phyloP scores from a whole-genome alignment of 2,329 filamentous ascomycete genomes.

The Sarocladiaceae sp. region DNA sequence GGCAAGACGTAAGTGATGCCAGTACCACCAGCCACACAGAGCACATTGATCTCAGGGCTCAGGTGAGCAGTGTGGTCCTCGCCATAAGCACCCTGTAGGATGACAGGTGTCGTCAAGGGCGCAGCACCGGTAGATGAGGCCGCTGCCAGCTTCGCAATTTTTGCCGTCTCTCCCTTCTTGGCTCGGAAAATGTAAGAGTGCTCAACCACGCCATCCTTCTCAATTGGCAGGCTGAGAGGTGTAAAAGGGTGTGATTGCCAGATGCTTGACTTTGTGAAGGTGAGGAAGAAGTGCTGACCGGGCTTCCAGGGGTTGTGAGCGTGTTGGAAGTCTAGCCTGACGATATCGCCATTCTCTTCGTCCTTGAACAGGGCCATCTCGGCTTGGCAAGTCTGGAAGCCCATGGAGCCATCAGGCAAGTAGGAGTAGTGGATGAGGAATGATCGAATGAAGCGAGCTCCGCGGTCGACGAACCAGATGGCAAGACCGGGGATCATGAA shows the following conservation, averaged over 20 bases:
- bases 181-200: constrained; percentile 57
- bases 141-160: constrained; percentile 42
- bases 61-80: constrained; percentile 39
- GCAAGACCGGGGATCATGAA: constrained; percentile 64
- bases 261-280: constrained; percentile 60
- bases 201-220: constrained; percentile 33
- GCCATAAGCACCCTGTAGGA: constrained; percentile 62
- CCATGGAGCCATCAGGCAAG: constrained; percentile 34
- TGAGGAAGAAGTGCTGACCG: constrained; percentile 69
- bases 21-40: constrained; percentile 36
- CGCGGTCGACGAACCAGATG: constrained; percentile 63
- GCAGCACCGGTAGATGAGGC: constrained; percentile 14
- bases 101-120: constrained; percentile 42
- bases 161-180: constrained; percentile 55
- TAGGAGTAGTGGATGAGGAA: constrained; percentile 53
- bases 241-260: constrained; percentile 74
- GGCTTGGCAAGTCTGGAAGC: constrained; percentile 52
- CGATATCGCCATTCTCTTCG: constrained; percentile 52
- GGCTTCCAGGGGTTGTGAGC: constrained; percentile 57
- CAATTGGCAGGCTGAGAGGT: constrained; percentile 48
- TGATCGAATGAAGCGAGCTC: constrained; percentile 52
- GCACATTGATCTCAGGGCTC: constrained; percentile 32
- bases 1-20: constrained; percentile 36
- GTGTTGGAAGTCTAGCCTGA: constrained; percentile 63
- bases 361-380: constrained; percentile 45